Evolutionary conservation across 177 flowering plant genomes (phyloP), one percentile per base, ranked within the genome.

Genomic region (Vitis hybrid): DNA sequence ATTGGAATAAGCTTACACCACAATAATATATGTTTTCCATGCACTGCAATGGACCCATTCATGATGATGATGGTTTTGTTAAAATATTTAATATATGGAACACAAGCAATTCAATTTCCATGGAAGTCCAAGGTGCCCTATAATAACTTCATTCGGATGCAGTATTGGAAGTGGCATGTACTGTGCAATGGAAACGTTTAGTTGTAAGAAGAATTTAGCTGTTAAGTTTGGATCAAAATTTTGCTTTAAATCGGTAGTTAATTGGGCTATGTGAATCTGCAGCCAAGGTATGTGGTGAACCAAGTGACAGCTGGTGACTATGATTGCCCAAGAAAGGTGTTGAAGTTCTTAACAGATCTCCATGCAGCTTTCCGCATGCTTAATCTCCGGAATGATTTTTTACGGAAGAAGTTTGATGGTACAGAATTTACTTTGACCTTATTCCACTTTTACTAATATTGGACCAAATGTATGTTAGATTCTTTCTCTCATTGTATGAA

Each of bases 381-480:
- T 55, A 95, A 95, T 79, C 98, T 95, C 58, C 87, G 98, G 9
- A 95, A 95, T 74, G 98, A 95, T 73, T 91, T 95, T 35, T 67
- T 95, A 76, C 94, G 97, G 61, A 95, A 88, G 79, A 95, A 93
- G 74, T 93, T 95, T 79, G 98, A 93, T 74, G 89, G 99, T 95
- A 81, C 11, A 82, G 57, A 55, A 17, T 32, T 11, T 20, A n/a
- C 58, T 50, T 46, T 3, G 10, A 12, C 13, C 21, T 7, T 49
- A 4, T 20, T 10, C n/a, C 4, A 30, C 35, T 13, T 24, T 41
- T 41, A 8, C 46, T 41, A 41, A 41, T 41, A 41, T 41, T 41
- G 9, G 46, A 41, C 46, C 46, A 41, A 8, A 41, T 41, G 46
- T 41, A 41, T 41, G 7, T 61, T 32, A 9, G 5, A 27, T 27